A percentile compares a stretch with the other conserved stretches of the same genome.
phyloP scores from a whole-genome alignment of 768 basidiomycete genomes.

The Phaffia australis region DNA sequence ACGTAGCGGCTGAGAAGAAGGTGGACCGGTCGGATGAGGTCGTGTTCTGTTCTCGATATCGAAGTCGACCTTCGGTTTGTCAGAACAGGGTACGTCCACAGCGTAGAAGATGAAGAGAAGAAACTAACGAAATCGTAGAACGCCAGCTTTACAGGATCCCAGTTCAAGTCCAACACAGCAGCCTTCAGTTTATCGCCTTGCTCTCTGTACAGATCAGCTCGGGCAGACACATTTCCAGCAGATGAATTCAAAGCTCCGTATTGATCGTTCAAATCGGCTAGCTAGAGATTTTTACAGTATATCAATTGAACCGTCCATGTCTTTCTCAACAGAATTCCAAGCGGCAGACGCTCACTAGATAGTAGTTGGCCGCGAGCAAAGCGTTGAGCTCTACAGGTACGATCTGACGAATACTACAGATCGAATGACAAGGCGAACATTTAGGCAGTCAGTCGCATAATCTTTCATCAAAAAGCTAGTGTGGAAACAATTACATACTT shows the following conservation, averaged over 20 bases:
- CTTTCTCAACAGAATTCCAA: conserved; percentile 52
- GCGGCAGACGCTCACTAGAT: conserved; percentile 16
- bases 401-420: conserved; percentile 44
- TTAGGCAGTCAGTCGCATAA: background rate
- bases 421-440: background rate
- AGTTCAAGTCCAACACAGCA: conserved; percentile 74
- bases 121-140: conserved; percentile 67
- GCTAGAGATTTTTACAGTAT: conserved; percentile 33
- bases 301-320: background rate
- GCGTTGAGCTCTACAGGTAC: conserved; percentile 73
- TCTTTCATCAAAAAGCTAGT: background rate
- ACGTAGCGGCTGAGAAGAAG: conserved; percentile 63
- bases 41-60: conserved; percentile 42
- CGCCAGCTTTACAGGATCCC: conserved; percentile 61
- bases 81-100: too few species aligned
- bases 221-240: conserved; percentile 10
- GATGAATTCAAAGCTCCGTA: conserved; percentile 26
- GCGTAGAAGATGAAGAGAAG: background rate
- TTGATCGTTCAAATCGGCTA: conserved; percentile 51
- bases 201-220: conserved; percentile 45
- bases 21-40: conserved; percentile 54
- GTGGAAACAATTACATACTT: background rate
- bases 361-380: conserved; percentile 54
- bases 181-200: conserved; percentile 51
- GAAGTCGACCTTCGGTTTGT: too few species aligned